Percentiles rank a stretch among this genome's conserved stretches.
Evolutionary conservation across 2,329 filamentous ascomycete genomes (phyloP).

Genomic region (Paracorniculantispora psalliotae): DNA sequence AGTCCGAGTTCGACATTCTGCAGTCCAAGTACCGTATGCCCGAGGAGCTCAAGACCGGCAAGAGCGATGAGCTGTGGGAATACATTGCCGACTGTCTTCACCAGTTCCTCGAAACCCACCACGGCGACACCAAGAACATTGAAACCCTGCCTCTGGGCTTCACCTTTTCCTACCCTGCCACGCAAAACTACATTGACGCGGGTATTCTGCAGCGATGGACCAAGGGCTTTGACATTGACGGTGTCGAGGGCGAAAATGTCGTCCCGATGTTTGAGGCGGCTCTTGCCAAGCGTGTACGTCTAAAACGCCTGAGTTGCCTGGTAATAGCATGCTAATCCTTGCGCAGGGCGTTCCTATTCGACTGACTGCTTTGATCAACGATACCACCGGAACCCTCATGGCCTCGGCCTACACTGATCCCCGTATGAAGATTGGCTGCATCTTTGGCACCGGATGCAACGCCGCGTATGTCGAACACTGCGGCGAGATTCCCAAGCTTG

Average conservation of each 20-base stretch:
- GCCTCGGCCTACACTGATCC: constrained; percentile 95
- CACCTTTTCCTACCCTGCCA: constrained; percentile 93
- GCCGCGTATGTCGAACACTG: constrained; percentile 96
- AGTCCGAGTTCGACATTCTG: constrained; percentile 88
- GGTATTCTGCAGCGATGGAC: constrained; percentile 93
- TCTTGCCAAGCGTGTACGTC: constrained; percentile 51
- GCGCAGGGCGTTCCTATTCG: constrained; percentile 80
- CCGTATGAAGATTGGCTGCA: constrained; percentile 91
- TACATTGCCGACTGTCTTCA: constrained; percentile 90
- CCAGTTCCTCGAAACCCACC: constrained; percentile 84
- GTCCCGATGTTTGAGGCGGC: constrained; percentile 83
- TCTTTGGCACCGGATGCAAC: constrained; percentile 97
- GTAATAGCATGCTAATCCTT: neutral
- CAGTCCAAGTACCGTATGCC: constrained; percentile 97
- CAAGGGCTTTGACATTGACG: constrained; percentile 92
- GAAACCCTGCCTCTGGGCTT: constrained; percentile 77
- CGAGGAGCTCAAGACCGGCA: constrained; percentile 82
- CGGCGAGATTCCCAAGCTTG: constrained; percentile 88
- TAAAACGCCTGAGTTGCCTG: neutral
- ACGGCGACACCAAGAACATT: constrained; percentile 59
- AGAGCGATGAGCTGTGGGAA: constrained; percentile 83
- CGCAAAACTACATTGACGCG: constrained; percentile 89
- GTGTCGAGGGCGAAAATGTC: constrained; percentile 85
- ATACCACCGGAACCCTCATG: constrained; percentile 94
- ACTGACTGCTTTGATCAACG: constrained; percentile 89